phyloP scores from a whole-genome alignment of 306 rosid genomes.

The Prunus kanzakura region DNA sequence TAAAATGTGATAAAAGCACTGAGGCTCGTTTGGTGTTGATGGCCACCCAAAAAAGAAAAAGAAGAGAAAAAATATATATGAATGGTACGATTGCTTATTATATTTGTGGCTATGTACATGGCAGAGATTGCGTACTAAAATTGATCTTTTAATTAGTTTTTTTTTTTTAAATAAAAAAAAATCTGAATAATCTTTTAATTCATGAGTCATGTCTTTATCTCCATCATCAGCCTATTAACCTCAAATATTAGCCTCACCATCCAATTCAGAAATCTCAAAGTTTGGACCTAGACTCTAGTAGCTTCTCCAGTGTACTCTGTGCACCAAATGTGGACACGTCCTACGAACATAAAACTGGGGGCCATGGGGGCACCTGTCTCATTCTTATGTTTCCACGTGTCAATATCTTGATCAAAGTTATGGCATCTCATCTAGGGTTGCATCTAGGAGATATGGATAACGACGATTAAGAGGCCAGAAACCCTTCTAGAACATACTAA shows the following conservation, averaged over 20 bases:
- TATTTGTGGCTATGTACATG: neutral
- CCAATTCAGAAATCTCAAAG: neutral
- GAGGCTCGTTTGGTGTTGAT: neutral
- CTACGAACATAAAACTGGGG: neutral
- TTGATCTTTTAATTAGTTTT: neutral
- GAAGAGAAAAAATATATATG: too few species aligned
- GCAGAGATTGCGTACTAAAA: neutral
- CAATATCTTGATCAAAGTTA: neutral
- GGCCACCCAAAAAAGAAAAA: too few species aligned
- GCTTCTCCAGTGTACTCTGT: neutral
- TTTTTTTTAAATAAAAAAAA: neutral
- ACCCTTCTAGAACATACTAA: constrained; percentile 2
- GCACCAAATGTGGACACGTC: constrained; percentile 10
- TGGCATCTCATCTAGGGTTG: neutral
- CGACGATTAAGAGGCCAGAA: neutral
- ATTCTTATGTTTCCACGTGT: neutral
- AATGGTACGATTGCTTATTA: neutral
- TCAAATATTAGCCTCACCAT: neutral
- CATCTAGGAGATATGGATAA: neutral
- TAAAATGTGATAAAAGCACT: neutral
- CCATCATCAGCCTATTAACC: neutral
- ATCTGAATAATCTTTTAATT: neutral
- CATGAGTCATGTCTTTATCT: neutral
- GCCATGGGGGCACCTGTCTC: neutral
- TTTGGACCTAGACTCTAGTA: neutral